A percentile compares a stretch with the other conserved stretches of the same genome.
Conservation (phyloP, 106 monocot genomes). For the Dioscorea dumetorum region DNA sequence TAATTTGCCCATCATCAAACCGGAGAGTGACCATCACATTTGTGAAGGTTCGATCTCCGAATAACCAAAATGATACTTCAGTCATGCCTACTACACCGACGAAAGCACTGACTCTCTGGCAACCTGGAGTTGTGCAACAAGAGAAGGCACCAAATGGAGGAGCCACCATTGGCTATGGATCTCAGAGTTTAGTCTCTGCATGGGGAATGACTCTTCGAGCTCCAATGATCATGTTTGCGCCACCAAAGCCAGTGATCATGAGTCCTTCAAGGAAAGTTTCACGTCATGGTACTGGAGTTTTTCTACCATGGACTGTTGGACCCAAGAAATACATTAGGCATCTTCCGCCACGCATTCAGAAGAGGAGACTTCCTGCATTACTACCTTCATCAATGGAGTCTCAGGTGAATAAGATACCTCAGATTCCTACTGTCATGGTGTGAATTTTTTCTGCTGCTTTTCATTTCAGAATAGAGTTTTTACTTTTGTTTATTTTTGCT, state of each 20-base stretch:
- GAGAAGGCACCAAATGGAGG: conserved; percentile 10
- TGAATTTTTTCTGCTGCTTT: not conserved
- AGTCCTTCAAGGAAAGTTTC: conserved; percentile 11
- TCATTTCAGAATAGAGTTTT: too few species aligned
- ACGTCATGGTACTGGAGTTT: conserved; percentile 63
- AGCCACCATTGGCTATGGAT: conserved; percentile 13
- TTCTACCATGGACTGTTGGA: conserved; percentile 74
- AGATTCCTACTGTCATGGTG: not conserved
- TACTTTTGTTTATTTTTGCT: too few species aligned
- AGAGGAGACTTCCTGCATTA: conserved; percentile 52
- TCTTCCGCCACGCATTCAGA: conserved; percentile 84
- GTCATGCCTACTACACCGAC: conserved; percentile 9
- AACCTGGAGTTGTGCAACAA: conserved; percentile 19
- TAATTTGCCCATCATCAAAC: conserved; percentile 71
- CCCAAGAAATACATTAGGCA: conserved; percentile 85
- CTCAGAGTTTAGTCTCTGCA: conserved; percentile 31
- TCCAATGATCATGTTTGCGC: conserved; percentile 36
- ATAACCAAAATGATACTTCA: not conserved
- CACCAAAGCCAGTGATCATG: conserved; percentile 32
- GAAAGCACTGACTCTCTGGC: conserved; percentile 48
- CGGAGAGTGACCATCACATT: conserved; percentile 67
- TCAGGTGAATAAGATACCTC: conserved; percentile 3
- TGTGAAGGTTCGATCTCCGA: conserved; percentile 51
- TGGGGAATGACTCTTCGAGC: conserved; percentile 42
- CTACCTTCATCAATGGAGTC: conserved; percentile 29